Conservation (phyloP, 1,284 basidiomycete species). For the Malassezia furfur region DNA sequence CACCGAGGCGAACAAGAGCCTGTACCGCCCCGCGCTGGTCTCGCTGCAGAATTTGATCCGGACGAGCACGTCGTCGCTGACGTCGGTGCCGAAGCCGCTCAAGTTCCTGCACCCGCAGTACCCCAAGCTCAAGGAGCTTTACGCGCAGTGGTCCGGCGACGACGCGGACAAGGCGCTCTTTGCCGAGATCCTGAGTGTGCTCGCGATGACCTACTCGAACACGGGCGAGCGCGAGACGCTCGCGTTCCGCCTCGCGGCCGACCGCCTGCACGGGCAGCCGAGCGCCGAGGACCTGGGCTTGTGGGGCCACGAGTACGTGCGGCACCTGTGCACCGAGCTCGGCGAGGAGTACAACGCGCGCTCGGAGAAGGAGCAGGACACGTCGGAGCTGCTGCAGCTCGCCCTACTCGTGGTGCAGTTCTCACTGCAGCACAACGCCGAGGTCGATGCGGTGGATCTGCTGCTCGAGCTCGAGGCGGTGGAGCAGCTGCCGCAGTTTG, state of each 20-base stretch:
- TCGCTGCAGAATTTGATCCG: constrained; percentile 85
- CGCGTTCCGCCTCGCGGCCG: constrained; percentile 36
- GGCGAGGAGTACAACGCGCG: constrained; percentile 74
- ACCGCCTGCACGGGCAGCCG: constrained; percentile 22
- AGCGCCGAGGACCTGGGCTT: constrained; percentile 64
- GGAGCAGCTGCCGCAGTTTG: constrained; percentile 51
- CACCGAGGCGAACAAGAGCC: constrained; percentile 72
- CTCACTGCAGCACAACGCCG: constrained; percentile 86
- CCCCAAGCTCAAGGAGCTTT: constrained; percentile 59
- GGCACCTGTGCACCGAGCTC: constrained; percentile 90
- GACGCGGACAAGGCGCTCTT: constrained; percentile 64
- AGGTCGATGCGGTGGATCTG: constrained; percentile 94
- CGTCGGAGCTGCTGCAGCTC: constrained; percentile 54
- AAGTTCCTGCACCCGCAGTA: constrained; percentile 97
- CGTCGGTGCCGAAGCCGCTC: constrained; percentile 96
- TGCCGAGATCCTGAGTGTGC: constrained; percentile 94
- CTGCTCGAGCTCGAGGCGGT: constrained; percentile 90
- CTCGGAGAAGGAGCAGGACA: constrained; percentile 25
- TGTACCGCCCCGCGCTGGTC: constrained; percentile 86
- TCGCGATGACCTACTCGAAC: constrained; percentile 99
- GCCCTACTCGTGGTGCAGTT: constrained; percentile 82
- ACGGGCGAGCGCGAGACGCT: constrained; percentile 89
- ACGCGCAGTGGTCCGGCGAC: constrained; percentile 29
- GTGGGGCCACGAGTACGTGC: constrained; percentile 98
- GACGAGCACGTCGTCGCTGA: constrained; percentile 98